A percentile compares a stretch with the other conserved stretches of the same genome.
Evolutionary conservation across 805 yeast species (phyloP).

Genomic region (Lipomyces starkeyi): DNA sequence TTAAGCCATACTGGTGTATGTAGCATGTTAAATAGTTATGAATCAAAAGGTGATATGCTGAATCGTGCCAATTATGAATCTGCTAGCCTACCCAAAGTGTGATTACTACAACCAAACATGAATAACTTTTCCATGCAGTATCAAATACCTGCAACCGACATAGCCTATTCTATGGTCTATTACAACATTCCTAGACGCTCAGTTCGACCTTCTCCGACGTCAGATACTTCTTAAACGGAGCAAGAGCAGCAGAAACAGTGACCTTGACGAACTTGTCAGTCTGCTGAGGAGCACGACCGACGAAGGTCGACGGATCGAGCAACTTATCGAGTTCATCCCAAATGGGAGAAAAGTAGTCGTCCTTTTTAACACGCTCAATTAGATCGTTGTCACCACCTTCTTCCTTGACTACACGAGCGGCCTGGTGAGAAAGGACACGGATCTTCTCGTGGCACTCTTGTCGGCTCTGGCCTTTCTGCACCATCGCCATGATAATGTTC

Average conservation of each 20-base stretch:
- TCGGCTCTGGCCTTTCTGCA: slow-evolving; percentile 95
- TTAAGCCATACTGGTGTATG: not conserved
- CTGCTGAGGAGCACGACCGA: slow-evolving; percentile 98
- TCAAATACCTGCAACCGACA: not conserved
- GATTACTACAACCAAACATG: not conserved
- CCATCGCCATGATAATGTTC: slow-evolving; percentile 99
- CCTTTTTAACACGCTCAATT: slow-evolving; percentile 51
- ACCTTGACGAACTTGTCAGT: slow-evolving; percentile 87
- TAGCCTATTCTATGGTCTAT: not conserved
- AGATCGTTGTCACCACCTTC: slow-evolving; percentile 98
- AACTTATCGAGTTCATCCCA: slow-evolving; percentile 80
- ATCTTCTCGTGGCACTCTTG: slow-evolving; percentile 98
- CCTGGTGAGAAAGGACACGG: slow-evolving; percentile 96
- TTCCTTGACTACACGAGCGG: slow-evolving; percentile 95
- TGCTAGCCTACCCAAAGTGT: not conserved
- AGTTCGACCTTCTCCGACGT: slow-evolving; percentile 74
- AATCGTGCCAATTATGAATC: not conserved
- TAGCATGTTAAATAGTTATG: not conserved
- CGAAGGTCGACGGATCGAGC: slow-evolving; percentile 91
- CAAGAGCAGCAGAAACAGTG: slow-evolving; percentile 84
- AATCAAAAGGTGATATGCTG: not conserved
- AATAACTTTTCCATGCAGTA: not conserved
- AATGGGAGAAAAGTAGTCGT: slow-evolving; percentile 68
- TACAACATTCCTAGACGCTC: slow-evolving; percentile 62
- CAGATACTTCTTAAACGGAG: slow-evolving; percentile 64